Evolutionary conservation across 2,329 filamentous ascomycete species (phyloP).

Genomic region (Fusarium nelsonii): DNA sequence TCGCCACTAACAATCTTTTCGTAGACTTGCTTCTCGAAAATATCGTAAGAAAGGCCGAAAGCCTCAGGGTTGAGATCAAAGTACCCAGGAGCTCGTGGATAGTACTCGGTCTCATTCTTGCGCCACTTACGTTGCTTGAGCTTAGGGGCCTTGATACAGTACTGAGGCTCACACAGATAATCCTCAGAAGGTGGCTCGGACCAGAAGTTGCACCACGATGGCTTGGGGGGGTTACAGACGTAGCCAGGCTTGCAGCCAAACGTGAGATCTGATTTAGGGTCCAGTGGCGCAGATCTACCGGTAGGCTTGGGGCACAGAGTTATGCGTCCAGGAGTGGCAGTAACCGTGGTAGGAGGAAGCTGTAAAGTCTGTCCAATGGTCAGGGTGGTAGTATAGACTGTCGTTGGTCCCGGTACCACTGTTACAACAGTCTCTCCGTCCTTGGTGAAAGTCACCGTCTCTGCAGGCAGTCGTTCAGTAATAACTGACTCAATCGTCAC

Average conservation of each 20-base stretch:
- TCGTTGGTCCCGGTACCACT: slow-evolving; percentile 47
- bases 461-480: slow-evolving; percentile 46
- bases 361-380: slow-evolving; percentile 49
- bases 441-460: slow-evolving; percentile 51
- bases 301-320: slow-evolving; percentile 61
- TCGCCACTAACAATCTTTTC: slow-evolving; percentile 53
- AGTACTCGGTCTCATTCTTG: slow-evolving; percentile 61
- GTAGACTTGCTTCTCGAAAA: slow-evolving; percentile 64
- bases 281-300: slow-evolving; percentile 50
- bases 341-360: slow-evolving; percentile 47
- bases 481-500: slow-evolving; percentile 51
- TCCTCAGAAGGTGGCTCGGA: slow-evolving; percentile 58
- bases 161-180: slow-evolving; percentile 60
- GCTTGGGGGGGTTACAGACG: slow-evolving; percentile 66
- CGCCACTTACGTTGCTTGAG: slow-evolving; percentile 58
- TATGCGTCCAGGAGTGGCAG: slow-evolving; percentile 49
- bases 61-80: slow-evolving; percentile 72
- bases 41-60: slow-evolving; percentile 73
- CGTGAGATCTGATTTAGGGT: slow-evolving; percentile 57
- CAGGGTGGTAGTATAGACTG: slow-evolving; percentile 49
- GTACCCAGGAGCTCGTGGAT: slow-evolving; percentile 65
- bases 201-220: slow-evolving; percentile 64
- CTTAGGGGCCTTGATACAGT: slow-evolving; percentile 60
- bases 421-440: slow-evolving; percentile 50
- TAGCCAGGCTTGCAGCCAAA: slow-evolving; percentile 67